Evolutionary conservation across 768 basidiomycete species (phyloP).

Genomic region (Podaxis sp.): DNA sequence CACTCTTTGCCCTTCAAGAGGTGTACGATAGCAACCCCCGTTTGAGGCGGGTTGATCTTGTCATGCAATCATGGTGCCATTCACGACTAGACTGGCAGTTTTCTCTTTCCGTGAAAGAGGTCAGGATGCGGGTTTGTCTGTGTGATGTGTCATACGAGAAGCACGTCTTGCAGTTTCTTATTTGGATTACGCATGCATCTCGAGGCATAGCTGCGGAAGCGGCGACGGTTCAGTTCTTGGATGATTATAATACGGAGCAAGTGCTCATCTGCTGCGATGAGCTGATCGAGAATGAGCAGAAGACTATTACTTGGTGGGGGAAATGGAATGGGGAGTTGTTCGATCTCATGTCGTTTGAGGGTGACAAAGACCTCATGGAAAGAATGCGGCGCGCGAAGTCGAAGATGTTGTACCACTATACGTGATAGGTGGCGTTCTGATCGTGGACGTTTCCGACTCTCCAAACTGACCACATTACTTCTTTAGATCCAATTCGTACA

Average conservation of each 20-base stretch:
- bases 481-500: too few relatives aligned
- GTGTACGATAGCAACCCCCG: neutral
- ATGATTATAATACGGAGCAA: neutral
- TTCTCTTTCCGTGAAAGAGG: neutral
- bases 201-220: neutral
- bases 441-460: too few relatives aligned
- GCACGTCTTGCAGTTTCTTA: neutral
- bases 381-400: neutral
- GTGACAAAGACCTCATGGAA: neutral
- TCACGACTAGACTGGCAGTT: neutral
- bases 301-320: neutral
- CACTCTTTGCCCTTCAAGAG: neutral
- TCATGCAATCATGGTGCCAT: neutral
- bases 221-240: neutral
- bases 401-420: neutral
- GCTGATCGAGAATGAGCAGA: neutral
- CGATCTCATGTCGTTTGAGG: neutral
- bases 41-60: neutral
- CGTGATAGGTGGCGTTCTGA: neutral
- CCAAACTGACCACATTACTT: too few relatives aligned
- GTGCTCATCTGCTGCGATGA: neutral
- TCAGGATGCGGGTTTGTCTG: neutral
- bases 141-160: neutral
- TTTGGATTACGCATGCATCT: neutral
- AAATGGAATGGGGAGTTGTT: neutral